Evolutionary conservation across 495 filamentous ascomycete species (phyloP), one percentile per base, ranked within the genome.

Genomic region (Penicillium atrosanguineum): DNA sequence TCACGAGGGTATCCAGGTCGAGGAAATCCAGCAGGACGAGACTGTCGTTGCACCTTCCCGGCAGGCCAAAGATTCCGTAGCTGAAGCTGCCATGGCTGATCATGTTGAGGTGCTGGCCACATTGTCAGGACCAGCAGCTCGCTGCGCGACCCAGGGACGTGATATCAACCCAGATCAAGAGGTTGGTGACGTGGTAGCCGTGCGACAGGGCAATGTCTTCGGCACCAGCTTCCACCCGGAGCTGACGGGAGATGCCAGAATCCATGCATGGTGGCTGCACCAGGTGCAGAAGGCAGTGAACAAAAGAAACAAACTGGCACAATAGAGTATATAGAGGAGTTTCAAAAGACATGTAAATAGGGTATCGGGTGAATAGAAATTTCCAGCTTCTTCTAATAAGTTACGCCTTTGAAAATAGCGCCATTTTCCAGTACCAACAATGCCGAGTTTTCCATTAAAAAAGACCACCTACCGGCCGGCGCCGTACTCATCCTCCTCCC

Each of bases 141-240:
- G 56, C 36, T 52, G 76, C 40, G 69, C 68, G 26, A 74, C 65
- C 16, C 67, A 76, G 21, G 69, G 70, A 15, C 71, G 60, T 25
- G 59, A 73, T 31, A 59, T 70, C 25, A 61, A 64, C 28, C 65
- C 73, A 18, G 69, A 77, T 7, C 66, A 73, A 45, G 79, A 85
- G 48, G 64, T 77, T n/a, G 88, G 84, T 14, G 90, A 95, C 61
- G 91, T 98, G 42, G 83, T 98, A 44, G 94, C 94, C 7, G 89
- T 98, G 41, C 79, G 81, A 52, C 93, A 97, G 71, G 89, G 89
- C 12, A 97, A 97, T 73, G 90, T 96, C 1, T 91, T 98, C 54
- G 95, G 91, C 6, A 97, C 91, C 7, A 96, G 91, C 65, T 98
- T 97, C 64, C 95, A 98, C 64, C 94, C 95, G 0, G 95, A 98